phyloP scores from a whole-genome alignment of 805 yeast genomes.

The Lipomyces orientalis region DNA sequence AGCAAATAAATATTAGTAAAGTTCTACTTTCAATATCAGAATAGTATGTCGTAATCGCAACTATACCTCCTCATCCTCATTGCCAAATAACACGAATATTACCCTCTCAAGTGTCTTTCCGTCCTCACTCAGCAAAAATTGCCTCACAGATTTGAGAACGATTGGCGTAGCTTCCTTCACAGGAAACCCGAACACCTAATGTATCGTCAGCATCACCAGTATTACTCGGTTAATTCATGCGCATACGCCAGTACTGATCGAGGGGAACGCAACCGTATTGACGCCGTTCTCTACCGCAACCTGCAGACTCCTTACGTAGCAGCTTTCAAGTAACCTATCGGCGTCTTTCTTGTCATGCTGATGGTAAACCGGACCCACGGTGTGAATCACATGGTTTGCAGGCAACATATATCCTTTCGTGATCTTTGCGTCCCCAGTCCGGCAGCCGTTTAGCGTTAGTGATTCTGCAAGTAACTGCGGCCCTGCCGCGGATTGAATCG shows the following conservation, averaged over 20 bases:
- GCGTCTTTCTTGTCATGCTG: constrained; percentile 7
- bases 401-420: constrained; percentile 26
- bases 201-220: neutral
- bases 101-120: constrained; percentile 28
- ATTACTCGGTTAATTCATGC: neutral
- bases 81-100: constrained; percentile 28
- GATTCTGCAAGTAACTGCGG: constrained; percentile 27
- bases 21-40: neutral
- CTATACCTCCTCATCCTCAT: constrained; percentile 24
- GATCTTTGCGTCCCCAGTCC: constrained; percentile 35
- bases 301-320: constrained; percentile 21
- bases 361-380: constrained; percentile 32
- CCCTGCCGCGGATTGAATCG: constrained; percentile 34
- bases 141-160: constrained; percentile 26
- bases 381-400: constrained; percentile 23
- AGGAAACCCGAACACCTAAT: constrained; percentile 32
- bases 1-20: neutral
- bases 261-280: constrained; percentile 30
- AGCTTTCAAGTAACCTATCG: constrained; percentile 16
- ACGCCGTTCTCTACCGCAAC: constrained; percentile 24
- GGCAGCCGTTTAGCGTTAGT: constrained; percentile 25
- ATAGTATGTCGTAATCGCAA: neutral
- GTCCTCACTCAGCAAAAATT: constrained; percentile 15
- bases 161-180: constrained; percentile 16
- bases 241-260: constrained; percentile 37